Conservation (phyloP, 2,329 filamentous ascomycete genomes). For the Fusarium bulbicola region DNA sequence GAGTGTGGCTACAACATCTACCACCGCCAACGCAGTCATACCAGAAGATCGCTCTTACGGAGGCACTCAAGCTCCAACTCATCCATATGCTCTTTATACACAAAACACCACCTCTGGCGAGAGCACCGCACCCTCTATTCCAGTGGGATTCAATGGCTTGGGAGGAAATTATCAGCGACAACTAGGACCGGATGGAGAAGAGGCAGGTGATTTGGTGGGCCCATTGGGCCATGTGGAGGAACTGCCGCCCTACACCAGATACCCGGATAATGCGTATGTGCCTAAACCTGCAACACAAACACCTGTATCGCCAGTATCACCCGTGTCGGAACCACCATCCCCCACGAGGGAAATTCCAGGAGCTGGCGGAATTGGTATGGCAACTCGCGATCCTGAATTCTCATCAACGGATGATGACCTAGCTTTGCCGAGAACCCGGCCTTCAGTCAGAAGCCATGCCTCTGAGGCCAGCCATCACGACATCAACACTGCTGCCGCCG, state of each 20-base stretch:
- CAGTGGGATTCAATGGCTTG: slow-evolving; percentile 78
- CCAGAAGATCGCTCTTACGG: slow-evolving; percentile 58
- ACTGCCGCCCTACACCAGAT: slow-evolving; percentile 89
- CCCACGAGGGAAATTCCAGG: slow-evolving; percentile 54
- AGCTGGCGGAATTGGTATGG: slow-evolving; percentile 69
- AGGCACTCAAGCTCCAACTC: slow-evolving; percentile 73
- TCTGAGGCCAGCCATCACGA: slow-evolving; percentile 63
- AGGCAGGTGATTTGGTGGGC: slow-evolving; percentile 86
- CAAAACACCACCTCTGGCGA: slow-evolving; percentile 73
- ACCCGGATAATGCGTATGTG: slow-evolving; percentile 76
- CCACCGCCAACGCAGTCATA: slow-evolving; percentile 61
- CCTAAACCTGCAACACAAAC: slow-evolving; percentile 30
- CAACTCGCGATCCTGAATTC: slow-evolving; percentile 70
- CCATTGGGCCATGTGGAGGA: slow-evolving; percentile 91
- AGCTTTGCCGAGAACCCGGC: slow-evolving; percentile 58
- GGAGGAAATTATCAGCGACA: slow-evolving; percentile 75
- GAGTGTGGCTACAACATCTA: slow-evolving; percentile 78
- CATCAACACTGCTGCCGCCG: slow-evolving; percentile 61
- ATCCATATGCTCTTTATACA: slow-evolving; percentile 87
- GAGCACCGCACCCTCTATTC: slow-evolving; percentile 59
- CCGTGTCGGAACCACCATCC: slow-evolving; percentile 18
- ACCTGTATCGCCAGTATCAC: slow-evolving; percentile 8
- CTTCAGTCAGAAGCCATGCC: slow-evolving; percentile 59
- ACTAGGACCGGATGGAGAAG: slow-evolving; percentile 82
- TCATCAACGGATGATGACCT: slow-evolving; percentile 64